Evolutionary conservation across 139 green algal species (phyloP).

Genomic region (Raphidocelis subcapitata): DNA sequence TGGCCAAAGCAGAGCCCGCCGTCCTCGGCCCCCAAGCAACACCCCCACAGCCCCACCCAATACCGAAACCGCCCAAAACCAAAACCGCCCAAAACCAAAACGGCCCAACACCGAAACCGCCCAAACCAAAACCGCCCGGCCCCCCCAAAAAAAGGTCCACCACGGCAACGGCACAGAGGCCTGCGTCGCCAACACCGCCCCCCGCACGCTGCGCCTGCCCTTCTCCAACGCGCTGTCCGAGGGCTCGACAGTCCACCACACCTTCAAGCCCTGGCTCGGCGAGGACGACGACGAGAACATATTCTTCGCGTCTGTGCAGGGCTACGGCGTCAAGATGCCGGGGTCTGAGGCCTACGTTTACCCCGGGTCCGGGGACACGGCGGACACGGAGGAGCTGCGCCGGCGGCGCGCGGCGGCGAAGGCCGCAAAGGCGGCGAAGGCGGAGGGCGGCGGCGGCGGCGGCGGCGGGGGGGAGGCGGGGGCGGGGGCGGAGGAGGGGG

Average conservation of each 20-base stretch:
- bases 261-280: conserved; percentile 84
- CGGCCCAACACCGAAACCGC: too few species aligned
- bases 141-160: too few species aligned
- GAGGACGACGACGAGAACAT: conserved; percentile 81
- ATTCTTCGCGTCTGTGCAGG: conserved; percentile 81
- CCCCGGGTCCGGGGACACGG: conserved; percentile 78
- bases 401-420: neutral
- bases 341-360: conserved; percentile 67
- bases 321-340: conserved; percentile 16
- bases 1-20: too few species aligned
- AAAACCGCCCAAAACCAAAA: too few species aligned
- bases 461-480: neutral
- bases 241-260: conserved; percentile 72
- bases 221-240: conserved; percentile 67
- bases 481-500: conserved; percentile 1
- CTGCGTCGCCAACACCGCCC: conserved; percentile 51
- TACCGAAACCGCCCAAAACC: too few species aligned
- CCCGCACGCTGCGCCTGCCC: conserved; percentile 28
- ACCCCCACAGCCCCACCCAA: too few species aligned
- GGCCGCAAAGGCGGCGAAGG: too few species aligned
- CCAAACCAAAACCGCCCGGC: too few species aligned
- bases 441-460: too few species aligned
- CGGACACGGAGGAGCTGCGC: conserved; percentile 54
- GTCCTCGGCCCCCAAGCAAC: too few species aligned
- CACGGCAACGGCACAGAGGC: conserved; percentile 92